Percentiles rank a stretch among this genome's conserved stretches.
Evolutionary conservation across 805 yeast species (phyloP).

Genomic region (Metschnikowia bowlesiae): DNA sequence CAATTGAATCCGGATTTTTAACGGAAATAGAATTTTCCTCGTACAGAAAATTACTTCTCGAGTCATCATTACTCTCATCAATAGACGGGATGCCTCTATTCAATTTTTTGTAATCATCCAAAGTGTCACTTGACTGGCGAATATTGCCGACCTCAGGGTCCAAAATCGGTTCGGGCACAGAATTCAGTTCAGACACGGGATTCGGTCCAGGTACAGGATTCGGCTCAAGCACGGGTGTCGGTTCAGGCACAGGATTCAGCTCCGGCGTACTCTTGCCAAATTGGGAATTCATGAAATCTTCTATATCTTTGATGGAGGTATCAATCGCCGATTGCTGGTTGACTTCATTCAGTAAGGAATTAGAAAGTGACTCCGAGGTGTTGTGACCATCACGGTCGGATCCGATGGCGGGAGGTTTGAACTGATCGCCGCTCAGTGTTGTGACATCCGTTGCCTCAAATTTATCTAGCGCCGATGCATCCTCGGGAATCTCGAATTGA

Average conservation of each 20-base stretch:
- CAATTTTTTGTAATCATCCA: slow-evolving; percentile 3
- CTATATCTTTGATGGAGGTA: slow-evolving; percentile 38
- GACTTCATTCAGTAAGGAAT: slow-evolving; percentile 2
- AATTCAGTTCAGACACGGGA: not conserved
- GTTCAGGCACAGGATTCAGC: not conserved
- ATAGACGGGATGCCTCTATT: not conserved
- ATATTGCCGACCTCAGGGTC: not conserved
- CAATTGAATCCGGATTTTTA: not conserved
- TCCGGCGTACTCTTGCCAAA: slow-evolving; percentile 12
- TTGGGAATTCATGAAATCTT: slow-evolving; percentile 35
- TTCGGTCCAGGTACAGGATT: not conserved
- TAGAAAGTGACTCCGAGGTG: slow-evolving; percentile 6
- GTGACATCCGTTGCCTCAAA: slow-evolving; percentile 16
- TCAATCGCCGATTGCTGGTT: slow-evolving; percentile 20
- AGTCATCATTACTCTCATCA: slow-evolving; percentile 1
- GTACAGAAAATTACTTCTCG: slow-evolving; percentile 7
- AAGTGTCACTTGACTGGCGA: not conserved
- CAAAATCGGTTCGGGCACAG: not conserved
- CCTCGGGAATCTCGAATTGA: slow-evolving; percentile 5
- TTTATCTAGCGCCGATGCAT: slow-evolving; percentile 8
- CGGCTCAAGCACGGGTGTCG: not conserved
- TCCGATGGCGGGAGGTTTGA: not conserved
- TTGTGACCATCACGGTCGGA: not conserved
- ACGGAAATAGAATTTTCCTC: slow-evolving; percentile 3
- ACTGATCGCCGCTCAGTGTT: not conserved